phyloP scores from a whole-genome alignment of 768 basidiomycete species.

The Russula dissimulans region DNA sequence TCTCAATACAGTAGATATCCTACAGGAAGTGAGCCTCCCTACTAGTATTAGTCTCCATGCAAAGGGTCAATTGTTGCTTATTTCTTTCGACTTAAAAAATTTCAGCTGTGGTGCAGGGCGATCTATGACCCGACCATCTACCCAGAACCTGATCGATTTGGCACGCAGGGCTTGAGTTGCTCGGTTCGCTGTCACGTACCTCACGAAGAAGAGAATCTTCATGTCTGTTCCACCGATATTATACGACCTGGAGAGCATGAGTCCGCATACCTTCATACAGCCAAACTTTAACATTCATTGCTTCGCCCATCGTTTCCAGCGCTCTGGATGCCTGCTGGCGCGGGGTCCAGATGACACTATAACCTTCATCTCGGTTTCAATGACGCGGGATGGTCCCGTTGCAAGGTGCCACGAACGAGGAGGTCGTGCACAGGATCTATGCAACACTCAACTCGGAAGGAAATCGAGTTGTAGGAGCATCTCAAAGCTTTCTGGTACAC shows the following conservation, averaged over 20 bases:
- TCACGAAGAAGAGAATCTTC: constrained; percentile 54
- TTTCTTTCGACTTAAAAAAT: no score
- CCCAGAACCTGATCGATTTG: not conserved
- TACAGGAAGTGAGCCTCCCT: constrained; percentile 35
- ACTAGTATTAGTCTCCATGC: no score
- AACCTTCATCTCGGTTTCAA: constrained; percentile 49
- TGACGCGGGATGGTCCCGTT: constrained; percentile 46
- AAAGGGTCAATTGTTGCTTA: no score
- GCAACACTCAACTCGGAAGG: constrained; percentile 36
- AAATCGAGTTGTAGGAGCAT: constrained; percentile 33
- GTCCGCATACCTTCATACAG: constrained; percentile 19
- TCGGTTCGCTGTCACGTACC: constrained; percentile 55
- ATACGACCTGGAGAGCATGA: not conserved
- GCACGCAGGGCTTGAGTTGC: constrained; percentile 39
- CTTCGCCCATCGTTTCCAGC: constrained; percentile 48
- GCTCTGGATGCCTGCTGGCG: constrained; percentile 53
- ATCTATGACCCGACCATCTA: no score
- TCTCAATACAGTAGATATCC: constrained; percentile 51
- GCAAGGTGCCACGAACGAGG: constrained; percentile 64
- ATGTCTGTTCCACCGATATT: constrained; percentile 32
- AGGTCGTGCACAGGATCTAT: constrained; percentile 56
- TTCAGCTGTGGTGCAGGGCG: no score
- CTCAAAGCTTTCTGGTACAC: constrained; percentile 49
- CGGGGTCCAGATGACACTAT: constrained; percentile 52
- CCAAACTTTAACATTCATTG: constrained; percentile 67